Percentiles rank a stretch among this genome's conserved stretches.
These are phyloP conservation scores for Leptographium wingfieldii DNA, from an alignment of 2,329 filamentous ascomycete species.

Conservation along the genomic window DNA sequence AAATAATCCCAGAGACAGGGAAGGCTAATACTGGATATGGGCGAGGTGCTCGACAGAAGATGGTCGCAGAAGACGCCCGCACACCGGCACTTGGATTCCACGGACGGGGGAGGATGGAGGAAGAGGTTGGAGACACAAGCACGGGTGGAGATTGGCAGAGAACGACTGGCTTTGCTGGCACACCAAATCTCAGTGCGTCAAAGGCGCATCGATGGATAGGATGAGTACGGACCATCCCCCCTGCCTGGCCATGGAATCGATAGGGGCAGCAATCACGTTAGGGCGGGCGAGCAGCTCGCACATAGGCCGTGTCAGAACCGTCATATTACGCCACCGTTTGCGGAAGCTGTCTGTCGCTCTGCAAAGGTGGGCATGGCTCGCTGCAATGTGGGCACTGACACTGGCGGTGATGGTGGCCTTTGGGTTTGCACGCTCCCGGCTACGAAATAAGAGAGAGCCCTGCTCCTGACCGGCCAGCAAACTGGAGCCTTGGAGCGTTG, in stretches of 20 bases:
- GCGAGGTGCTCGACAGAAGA: background rate
- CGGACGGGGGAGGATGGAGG: background rate
- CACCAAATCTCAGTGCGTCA: background rate
- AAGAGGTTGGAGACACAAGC: background rate
- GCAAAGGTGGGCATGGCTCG: background rate
- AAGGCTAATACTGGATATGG: background rate
- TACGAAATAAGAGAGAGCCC: too few relatives aligned
- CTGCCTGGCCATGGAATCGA: background rate
- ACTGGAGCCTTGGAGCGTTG: background rate
- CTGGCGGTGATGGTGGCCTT: background rate
- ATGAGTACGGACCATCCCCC: background rate
- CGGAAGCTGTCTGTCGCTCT: background rate
- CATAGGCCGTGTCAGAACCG: background rate
- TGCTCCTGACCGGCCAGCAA: slow-evolving; percentile 1
- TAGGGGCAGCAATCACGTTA: background rate
- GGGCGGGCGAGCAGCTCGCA: background rate
- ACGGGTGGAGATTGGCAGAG: background rate
- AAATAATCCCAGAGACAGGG: background rate
- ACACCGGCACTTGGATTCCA: background rate
- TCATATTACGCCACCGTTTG: background rate
- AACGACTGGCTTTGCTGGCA: background rate
- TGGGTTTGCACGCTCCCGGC: background rate
- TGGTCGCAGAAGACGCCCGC: background rate
- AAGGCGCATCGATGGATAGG: background rate
- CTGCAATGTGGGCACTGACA: background rate